Percentiles rank a stretch among this genome's conserved stretches.
phyloP scores from a whole-genome alignment of 2,329 filamentous ascomycete genomes.

The Pestalotiopsis sp. region DNA sequence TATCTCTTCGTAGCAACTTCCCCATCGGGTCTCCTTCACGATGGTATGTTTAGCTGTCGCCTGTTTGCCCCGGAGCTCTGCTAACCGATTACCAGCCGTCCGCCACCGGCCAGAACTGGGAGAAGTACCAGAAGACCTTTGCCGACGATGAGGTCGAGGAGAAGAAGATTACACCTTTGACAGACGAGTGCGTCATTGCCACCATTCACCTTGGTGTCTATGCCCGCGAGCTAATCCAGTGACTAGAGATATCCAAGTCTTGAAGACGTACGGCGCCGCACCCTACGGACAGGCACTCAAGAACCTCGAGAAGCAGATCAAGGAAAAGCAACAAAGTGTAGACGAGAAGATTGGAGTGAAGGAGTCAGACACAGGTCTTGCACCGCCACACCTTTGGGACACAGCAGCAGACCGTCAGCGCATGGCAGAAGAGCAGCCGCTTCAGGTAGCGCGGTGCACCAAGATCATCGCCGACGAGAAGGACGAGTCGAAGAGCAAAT shows the following conservation, averaged over 20 bases:
- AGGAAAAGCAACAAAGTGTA: conserved; percentile 96
- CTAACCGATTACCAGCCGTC: conserved; percentile 67
- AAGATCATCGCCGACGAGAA: conserved; percentile 99
- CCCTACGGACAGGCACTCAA: conserved; percentile 92
- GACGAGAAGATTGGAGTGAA: conserved; percentile 97
- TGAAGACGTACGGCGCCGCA: conserved; percentile 97
- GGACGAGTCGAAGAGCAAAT: conserved; percentile 97
- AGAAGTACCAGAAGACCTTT: conserved; percentile 98
- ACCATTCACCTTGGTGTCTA: conserved; percentile 30
- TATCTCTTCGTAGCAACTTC: conserved; percentile 39
- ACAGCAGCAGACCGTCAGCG: conserved; percentile 96
- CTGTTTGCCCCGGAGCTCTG: conserved; percentile 12
- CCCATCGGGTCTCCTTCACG: conserved; percentile 25
- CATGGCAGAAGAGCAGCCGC: conserved; percentile 96
- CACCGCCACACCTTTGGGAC: conserved; percentile 98
- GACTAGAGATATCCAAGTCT: conserved; percentile 93
- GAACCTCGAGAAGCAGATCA: conserved; percentile 99
- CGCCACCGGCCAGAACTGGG: conserved; percentile 92
- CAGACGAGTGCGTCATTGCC: conserved; percentile 71
- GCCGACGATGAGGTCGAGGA: conserved; percentile 96
- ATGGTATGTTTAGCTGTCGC: conserved; percentile 23
- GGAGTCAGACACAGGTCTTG: conserved; percentile 98
- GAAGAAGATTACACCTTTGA: conserved; percentile 98
- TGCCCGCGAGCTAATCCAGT: conserved; percentile 20
- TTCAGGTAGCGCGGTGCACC: conserved; percentile 96